Conservation (phyloP, 2,329 filamentous ascomycete genomes). For the Verruconis gallopava region DNA sequence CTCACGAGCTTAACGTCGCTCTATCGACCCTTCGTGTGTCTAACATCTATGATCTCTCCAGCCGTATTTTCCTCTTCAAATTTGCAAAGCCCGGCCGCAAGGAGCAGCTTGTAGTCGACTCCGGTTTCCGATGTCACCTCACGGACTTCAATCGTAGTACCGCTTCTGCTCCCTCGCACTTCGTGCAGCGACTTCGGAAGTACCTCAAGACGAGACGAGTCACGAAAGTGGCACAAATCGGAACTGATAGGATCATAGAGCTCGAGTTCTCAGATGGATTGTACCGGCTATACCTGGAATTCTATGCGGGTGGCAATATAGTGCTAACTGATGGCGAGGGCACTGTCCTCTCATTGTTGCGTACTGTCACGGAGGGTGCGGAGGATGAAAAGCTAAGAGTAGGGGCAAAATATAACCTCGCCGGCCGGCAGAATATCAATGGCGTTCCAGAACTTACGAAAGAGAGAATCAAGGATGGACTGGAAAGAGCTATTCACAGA, state of each 20-base stretch:
- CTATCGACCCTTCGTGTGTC: slow-evolving; percentile 70
- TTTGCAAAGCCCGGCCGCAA: slow-evolving; percentile 82
- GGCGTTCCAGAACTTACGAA: slow-evolving; percentile 64
- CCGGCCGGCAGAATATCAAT: slow-evolving; percentile 70
- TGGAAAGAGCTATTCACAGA: slow-evolving; percentile 53
- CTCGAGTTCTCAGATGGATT: slow-evolving; percentile 84
- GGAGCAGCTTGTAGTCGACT: slow-evolving; percentile 84
- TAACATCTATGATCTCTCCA: slow-evolving; percentile 89
- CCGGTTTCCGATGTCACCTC: slow-evolving; percentile 88
- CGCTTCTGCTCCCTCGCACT: slow-evolving; percentile 68
- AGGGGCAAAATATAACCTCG: slow-evolving; percentile 65
- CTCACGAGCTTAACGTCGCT: slow-evolving; percentile 72
- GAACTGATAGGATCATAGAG: slow-evolving; percentile 86
- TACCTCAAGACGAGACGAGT: slow-evolving; percentile 75
- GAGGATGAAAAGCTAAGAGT: slow-evolving; percentile 73
- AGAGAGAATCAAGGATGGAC: slow-evolving; percentile 55
- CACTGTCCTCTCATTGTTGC: slow-evolving; percentile 67
- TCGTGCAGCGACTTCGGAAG: slow-evolving; percentile 77
- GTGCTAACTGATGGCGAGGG: slow-evolving; percentile 78
- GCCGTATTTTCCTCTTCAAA: slow-evolving; percentile 88
- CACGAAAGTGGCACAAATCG: slow-evolving; percentile 70
- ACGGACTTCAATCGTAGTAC: slow-evolving; percentile 84
- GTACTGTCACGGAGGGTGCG: slow-evolving; percentile 67
- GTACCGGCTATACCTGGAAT: slow-evolving; percentile 82
- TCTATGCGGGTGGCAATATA: slow-evolving; percentile 92